These are phyloP conservation scores for Xylariaceae sp. DNA, from an alignment of 2,329 filamentous ascomycete genomes.

Conservation along the genomic window DNA sequence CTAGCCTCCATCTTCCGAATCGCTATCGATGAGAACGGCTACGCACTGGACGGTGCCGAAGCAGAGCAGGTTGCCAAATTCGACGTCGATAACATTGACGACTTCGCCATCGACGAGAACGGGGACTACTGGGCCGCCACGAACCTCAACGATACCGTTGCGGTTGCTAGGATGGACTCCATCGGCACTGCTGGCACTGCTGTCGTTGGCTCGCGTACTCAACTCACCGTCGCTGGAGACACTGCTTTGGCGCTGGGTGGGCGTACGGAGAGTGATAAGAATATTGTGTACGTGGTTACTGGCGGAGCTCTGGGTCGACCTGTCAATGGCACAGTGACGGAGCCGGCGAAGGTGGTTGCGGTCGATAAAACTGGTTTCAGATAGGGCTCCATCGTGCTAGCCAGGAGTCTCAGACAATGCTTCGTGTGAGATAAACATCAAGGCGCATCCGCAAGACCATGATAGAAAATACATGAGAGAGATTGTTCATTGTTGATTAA, in stretches of 20 bases:
- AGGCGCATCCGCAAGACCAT: too few species aligned
- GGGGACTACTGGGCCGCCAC: constrained; percentile 16
- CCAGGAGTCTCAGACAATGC: too few species aligned
- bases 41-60: not conserved
- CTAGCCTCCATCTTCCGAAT: constrained; percentile 17
- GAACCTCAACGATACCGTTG: constrained; percentile 8
- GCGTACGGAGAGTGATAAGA: constrained; percentile 20
- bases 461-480: too few species aligned
- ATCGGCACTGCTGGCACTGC: constrained; percentile 6
- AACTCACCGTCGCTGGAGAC: constrained; percentile 30
- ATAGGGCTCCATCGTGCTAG: too few species aligned
- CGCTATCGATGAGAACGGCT: constrained; percentile 13
- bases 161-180: constrained; percentile 3
- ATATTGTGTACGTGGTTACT: constrained; percentile 35
- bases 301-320: constrained; percentile 25
- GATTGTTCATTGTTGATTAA: too few species aligned
- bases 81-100: constrained; percentile 11
- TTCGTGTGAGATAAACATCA: too few species aligned
- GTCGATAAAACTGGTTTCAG: constrained; percentile 28
- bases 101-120: constrained; percentile 17
- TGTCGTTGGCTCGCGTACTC: constrained; percentile 13
- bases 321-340: constrained; percentile 33
- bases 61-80: constrained; percentile 12
- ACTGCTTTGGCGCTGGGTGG: constrained; percentile 32
- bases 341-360: constrained; percentile 36